phyloP scores from a whole-genome alignment of 2,329 filamentous ascomycete species.

The Colletotrichum higginsianum region DNA sequence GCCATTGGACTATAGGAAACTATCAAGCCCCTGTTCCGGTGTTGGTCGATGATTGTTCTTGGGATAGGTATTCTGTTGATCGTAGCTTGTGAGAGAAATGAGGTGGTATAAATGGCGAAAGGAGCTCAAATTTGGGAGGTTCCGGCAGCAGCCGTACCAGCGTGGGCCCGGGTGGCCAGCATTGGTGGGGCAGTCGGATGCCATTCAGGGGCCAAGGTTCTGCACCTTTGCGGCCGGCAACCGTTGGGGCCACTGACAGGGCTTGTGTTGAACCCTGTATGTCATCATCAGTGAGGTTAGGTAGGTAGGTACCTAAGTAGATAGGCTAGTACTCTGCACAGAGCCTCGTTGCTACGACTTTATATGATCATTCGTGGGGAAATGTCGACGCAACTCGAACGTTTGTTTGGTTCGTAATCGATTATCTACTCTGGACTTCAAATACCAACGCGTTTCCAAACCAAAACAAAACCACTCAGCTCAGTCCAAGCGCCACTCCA shows the following conservation, averaged over 20 bases:
- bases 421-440: neutral
- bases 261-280: neutral
- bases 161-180: conserved; percentile 19
- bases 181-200: conserved; percentile 34
- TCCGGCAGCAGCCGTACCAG: conserved; percentile 24
- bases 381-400: neutral
- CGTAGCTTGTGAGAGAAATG: conserved; percentile 24
- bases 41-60: conserved; percentile 20
- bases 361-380: neutral
- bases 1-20: conserved; percentile 36
- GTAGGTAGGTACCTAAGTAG: too few species aligned
- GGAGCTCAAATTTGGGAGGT: conserved; percentile 38
- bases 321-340: neutral
- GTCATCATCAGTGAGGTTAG: conserved; percentile 17
- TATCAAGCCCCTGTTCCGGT: conserved; percentile 34
- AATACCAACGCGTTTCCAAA: neutral
- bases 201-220: conserved; percentile 28
- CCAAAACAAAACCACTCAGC: too few species aligned
- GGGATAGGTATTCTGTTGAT: neutral
- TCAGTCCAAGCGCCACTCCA: neutral
- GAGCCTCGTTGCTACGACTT: neutral
- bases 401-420: neutral
- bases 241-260: conserved; percentile 14
- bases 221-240: conserved; percentile 11
- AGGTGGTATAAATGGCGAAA: conserved; percentile 16